Evolutionary conservation across 495 filamentous ascomycete species (phyloP), one percentile per base, ranked within the genome.

Genomic region (Niebla homalea): DNA sequence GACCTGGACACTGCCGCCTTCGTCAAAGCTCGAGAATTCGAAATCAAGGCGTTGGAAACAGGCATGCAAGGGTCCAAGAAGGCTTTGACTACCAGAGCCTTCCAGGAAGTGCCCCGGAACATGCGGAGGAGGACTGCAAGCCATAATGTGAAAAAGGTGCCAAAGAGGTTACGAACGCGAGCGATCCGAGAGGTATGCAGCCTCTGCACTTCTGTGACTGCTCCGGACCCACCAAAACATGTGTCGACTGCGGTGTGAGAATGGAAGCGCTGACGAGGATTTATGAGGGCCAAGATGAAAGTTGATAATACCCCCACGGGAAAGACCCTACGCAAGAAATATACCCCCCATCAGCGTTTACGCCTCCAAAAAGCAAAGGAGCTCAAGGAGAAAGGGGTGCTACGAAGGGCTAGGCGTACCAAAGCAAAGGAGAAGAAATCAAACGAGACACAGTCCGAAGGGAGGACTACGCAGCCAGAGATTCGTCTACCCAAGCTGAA

Each of bases 101-200:
- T 96, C 59, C 92, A 98, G 64, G 72, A 82, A 50, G 84, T 98
- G 14, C 92, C 92, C 0, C 77, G 86, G 52, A 78, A 82, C 42
- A 67, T 98, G 76, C 71, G 92, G 43, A 72, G 92, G 48, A 74
- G 92, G 54, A 94, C 92, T 0, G 92, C 89, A 19, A 93, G 87
- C 63, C 92, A 98, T 64, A 94, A 97, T 77, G 83, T 84, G 39
- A 94, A 93, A 66, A 76, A 80, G 46, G 82, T 98, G n/a, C 92
- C 92, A 22, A 84, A 79, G 58, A 70, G 85, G 54, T 67, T 98
- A 55, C 75, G 81, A 50, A 68, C 60, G 22, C 72, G 85, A 58
- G 88, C 85, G 2, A 77, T 68, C 57, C 75, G 73, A 60, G 92
- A 98, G 72, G 78, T 81, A 64, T 42, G 59, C 60, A 11, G 29